A percentile compares a stretch with the other conserved stretches of the same genome.
Conservation (phyloP, 495 filamentous ascomycete species). For the Thermothielavioides terrestris region DNA sequence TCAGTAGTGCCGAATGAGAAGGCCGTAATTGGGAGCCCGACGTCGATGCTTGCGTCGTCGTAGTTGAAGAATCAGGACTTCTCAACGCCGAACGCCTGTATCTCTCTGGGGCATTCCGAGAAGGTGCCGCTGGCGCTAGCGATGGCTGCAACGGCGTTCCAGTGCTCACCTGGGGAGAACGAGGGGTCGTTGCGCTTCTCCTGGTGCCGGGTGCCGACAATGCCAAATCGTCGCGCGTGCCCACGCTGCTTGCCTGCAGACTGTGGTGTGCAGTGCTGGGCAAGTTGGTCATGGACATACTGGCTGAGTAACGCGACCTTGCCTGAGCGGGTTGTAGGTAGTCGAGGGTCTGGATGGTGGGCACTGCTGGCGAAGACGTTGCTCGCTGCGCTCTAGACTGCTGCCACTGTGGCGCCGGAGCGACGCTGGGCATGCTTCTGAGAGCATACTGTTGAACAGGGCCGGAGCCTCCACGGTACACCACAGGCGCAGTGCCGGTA, state of each 20-base stretch:
- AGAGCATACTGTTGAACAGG: conserved; percentile 82
- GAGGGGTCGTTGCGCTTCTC: conserved; percentile 19
- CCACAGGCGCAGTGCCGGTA: conserved; percentile 41
- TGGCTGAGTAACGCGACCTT: conserved; percentile 49
- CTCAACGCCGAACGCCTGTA: conserved; percentile 44
- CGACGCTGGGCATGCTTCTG: conserved; percentile 62
- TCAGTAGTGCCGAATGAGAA: conserved; percentile 23
- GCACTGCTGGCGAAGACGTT: conserved; percentile 54
- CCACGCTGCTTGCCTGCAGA: conserved; percentile 5
- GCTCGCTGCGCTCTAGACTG: conserved; percentile 61
- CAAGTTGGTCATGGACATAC: conserved; percentile 45
- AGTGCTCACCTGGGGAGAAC: conserved; percentile 22
- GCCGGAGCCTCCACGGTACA: conserved; percentile 63
- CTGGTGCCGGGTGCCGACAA: conserved; percentile 19
- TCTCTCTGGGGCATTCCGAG: conserved; percentile 44
- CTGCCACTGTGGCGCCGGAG: conserved; percentile 50
- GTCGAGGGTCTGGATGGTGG: conserved; percentile 44
- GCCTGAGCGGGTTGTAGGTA: conserved; percentile 35
- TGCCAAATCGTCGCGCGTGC: conserved; percentile 28
- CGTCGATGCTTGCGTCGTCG: background rate
- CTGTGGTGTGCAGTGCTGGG: conserved; percentile 22
- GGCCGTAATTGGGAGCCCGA: background rate
- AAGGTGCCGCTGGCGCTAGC: conserved; percentile 27
- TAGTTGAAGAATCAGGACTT: conserved; percentile 29
- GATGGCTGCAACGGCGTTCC: conserved; percentile 27